These are phyloP conservation scores for Mortierella sp. DNA, from an alignment of 371 early-diverging fungal species.

Conservation along the genomic window DNA sequence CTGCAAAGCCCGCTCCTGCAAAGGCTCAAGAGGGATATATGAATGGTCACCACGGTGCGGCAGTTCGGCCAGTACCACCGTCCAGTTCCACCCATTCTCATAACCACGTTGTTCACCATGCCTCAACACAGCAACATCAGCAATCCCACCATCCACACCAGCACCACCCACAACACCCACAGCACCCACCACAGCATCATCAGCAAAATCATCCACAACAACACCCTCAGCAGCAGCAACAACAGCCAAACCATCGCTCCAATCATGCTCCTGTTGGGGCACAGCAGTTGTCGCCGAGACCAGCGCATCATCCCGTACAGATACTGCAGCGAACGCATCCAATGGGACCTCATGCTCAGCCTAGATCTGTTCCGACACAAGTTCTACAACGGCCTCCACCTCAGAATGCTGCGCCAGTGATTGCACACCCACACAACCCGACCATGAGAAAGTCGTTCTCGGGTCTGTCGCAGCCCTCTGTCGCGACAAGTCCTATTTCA, in stretches of 20 bases:
- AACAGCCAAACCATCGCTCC: conserved; percentile 12
- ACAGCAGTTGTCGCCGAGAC: conserved; percentile 20
- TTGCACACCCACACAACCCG: conserved; percentile 4
- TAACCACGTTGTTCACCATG: conserved; percentile 5
- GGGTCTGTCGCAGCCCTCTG: conserved; percentile 17
- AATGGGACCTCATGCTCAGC: conserved; percentile 38
- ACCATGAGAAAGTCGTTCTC: conserved; percentile 23
- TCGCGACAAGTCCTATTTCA: conserved; percentile 19
- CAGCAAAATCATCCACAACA: conserved; percentile 3
- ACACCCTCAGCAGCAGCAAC: conserved; percentile 14
- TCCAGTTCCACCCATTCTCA: conserved; percentile 2
- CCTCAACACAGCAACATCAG: conserved; percentile 6
- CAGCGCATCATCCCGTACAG: conserved; percentile 41
- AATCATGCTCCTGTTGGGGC: conserved; percentile 9
- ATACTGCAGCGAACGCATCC: conserved; percentile 46
- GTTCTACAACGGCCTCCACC: conserved; percentile 47
- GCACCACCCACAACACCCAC: conserved; percentile 11
- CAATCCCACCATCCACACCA: conserved; percentile 5
- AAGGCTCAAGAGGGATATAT: conserved; percentile 13
- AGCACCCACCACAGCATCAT: conserved; percentile 3
- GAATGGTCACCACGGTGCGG: conserved; percentile 17
- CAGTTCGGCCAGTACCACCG: conserved; percentile 18
- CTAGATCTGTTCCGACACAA: conserved; percentile 45
- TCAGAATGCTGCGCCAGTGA: conserved; percentile 9
- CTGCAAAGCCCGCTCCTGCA: background rate